Percentiles rank a stretch among this genome's conserved stretches.
These are phyloP conservation scores for Meredithiella fracta DNA, from an alignment of 2,329 filamentous ascomycete species.

Conservation along the genomic window DNA sequence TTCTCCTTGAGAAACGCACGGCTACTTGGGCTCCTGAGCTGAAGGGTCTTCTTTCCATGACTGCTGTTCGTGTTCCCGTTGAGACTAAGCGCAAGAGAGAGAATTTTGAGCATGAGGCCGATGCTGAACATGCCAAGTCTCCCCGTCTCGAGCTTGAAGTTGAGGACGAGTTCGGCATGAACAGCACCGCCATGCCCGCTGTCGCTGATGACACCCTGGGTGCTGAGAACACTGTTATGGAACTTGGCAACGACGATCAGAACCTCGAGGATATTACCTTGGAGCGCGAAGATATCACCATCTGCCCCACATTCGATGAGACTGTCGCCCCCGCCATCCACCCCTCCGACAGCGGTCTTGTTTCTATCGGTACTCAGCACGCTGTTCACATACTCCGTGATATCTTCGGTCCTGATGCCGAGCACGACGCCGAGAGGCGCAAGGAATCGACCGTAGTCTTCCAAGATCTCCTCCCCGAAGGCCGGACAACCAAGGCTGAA, in stretches of 20 bases:
- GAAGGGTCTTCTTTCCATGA: conserved; percentile 76
- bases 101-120: conserved; percentile 67
- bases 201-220: conserved; percentile 34
- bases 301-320: conserved; percentile 55
- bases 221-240: conserved; percentile 45
- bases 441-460: conserved; percentile 68
- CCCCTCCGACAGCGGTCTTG: conserved; percentile 67
- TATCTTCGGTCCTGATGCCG: conserved; percentile 60
- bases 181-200: conserved; percentile 16
- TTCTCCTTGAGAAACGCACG: conserved; percentile 66
- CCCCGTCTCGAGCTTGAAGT: conserved; percentile 53
- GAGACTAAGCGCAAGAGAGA: conserved; percentile 91
- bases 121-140: conserved; percentile 51
- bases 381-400: conserved; percentile 90
- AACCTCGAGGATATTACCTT: conserved; percentile 31
- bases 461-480: conserved; percentile 77
- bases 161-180: conserved; percentile 37
- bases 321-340: conserved; percentile 61
- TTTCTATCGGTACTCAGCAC: conserved; percentile 84
- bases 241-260: conserved; percentile 46
- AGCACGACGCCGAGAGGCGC: conserved; percentile 52
- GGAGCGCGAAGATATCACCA: conserved; percentile 27
- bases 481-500: conserved; percentile 65
- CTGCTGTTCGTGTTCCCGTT: conserved; percentile 56
- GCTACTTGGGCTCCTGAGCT: conserved; percentile 82